Percentiles rank a stretch among this genome's conserved stretches.
Evolutionary conservation across 768 basidiomycete species (phyloP).

Genomic region (Aureoboletus auriporus): DNA sequence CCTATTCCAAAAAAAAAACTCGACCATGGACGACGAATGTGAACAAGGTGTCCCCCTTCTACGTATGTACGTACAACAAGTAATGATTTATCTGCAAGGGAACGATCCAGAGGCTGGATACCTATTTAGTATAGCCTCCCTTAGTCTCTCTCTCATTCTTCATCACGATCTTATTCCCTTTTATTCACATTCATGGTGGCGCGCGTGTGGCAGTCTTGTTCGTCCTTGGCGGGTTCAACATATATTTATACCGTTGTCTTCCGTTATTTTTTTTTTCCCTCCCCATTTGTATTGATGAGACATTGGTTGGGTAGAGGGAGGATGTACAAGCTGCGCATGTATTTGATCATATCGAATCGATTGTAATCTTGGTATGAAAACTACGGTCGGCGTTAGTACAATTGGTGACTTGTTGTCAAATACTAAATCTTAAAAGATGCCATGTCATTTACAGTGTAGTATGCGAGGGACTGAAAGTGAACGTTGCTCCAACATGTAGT

Average conservation of each 20-base stretch:
- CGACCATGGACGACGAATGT: slow-evolving; percentile 11
- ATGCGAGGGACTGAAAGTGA: no score
- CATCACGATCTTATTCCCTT: not conserved
- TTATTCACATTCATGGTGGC: no score
- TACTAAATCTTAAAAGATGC: no score
- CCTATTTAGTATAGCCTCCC: slow-evolving; percentile 26
- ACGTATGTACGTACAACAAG: slow-evolving; percentile 24
- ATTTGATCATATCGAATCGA: slow-evolving; percentile 6
- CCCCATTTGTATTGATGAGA: slow-evolving; percentile 10
- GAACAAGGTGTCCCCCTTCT: not conserved
- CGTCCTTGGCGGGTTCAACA: slow-evolving; percentile 8
- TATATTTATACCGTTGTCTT: slow-evolving; percentile 29
- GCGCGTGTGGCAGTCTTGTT: slow-evolving; percentile 1
- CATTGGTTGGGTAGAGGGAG: slow-evolving; percentile 6
- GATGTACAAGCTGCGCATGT: slow-evolving; percentile 19
- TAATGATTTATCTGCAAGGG: slow-evolving; percentile 26
- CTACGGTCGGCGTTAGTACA: no score
- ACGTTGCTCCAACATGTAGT: no score
- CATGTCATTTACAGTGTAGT: no score
- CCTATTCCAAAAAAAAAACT: slow-evolving; percentile 2
- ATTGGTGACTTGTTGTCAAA: no score
- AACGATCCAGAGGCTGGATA: slow-evolving; percentile 27
- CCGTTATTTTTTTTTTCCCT: slow-evolving; percentile 6
- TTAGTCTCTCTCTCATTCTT: not conserved
- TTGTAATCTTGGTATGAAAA: slow-evolving; percentile 17